Percentiles rank a stretch among this genome's conserved stretches.
These are phyloP conservation scores for Ascochyta clinopodiicola DNA, from an alignment of 2,329 filamentous ascomycete species.

Conservation along the genomic window DNA sequence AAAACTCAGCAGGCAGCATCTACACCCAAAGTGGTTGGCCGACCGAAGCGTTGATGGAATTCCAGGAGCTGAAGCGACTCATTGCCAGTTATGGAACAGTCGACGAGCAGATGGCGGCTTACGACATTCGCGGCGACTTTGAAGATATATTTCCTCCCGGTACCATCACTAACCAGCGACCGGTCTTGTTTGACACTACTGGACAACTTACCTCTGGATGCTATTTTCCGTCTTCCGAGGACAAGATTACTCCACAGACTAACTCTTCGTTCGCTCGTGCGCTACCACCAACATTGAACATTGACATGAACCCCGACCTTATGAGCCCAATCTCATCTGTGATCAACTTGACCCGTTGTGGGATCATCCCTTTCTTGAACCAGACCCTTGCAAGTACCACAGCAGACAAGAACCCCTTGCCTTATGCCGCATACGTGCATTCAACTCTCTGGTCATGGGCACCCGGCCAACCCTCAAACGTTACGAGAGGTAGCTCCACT, in stretches of 20 bases:
- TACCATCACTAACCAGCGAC: slow-evolving; percentile 32
- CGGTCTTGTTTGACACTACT: slow-evolving; percentile 44
- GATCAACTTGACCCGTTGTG: slow-evolving; percentile 60
- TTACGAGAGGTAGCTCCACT: slow-evolving; percentile 40
- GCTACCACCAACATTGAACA: slow-evolving; percentile 21
- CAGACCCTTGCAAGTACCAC: slow-evolving; percentile 59
- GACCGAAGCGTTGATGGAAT: slow-evolving; percentile 64
- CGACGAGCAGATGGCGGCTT: slow-evolving; percentile 63
- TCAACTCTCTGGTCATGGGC: slow-evolving; percentile 68
- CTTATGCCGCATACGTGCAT: slow-evolving; percentile 60
- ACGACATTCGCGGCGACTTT: slow-evolving; percentile 61
- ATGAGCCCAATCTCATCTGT: slow-evolving; percentile 34
- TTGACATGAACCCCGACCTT: slow-evolving; percentile 33
- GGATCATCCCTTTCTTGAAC: slow-evolving; percentile 67
- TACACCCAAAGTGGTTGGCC: slow-evolving; percentile 69
- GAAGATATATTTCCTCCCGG: slow-evolving; percentile 62
- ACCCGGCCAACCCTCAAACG: slow-evolving; percentile 60
- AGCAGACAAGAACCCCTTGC: slow-evolving; percentile 55
- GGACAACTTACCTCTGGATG: slow-evolving; percentile 60
- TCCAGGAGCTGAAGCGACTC: slow-evolving; percentile 60
- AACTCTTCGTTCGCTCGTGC: slow-evolving; percentile 55
- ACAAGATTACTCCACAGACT: slow-evolving; percentile 53
- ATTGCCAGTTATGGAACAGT: slow-evolving; percentile 63
- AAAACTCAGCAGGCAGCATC: slow-evolving; percentile 42
- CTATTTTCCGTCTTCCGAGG: slow-evolving; percentile 55